A percentile compares a stretch with the other conserved stretches of the same genome.
Evolutionary conservation across 164 flowering plant genomes (phyloP).

Genomic region (Annona squamosa): DNA sequence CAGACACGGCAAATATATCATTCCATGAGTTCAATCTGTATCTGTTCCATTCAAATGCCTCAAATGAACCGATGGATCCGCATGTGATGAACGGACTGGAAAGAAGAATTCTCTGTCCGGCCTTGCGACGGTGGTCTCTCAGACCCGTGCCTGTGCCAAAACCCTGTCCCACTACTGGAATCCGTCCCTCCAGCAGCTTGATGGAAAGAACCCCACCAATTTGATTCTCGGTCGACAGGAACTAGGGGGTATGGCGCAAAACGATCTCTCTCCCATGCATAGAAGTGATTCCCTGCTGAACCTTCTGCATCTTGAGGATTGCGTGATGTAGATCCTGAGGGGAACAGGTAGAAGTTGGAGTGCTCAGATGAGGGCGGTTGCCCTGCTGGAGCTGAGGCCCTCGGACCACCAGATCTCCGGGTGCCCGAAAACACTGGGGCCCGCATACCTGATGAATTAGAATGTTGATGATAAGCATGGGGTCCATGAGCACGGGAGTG

Average conservation of each 20-base stretch:
- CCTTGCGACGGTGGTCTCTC: slow-evolving; percentile 68
- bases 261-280: slow-evolving; percentile 76
- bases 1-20: slow-evolving; percentile 25
- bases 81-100: slow-evolving; percentile 15
- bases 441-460: slow-evolving; percentile 2
- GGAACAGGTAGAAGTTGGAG: slow-evolving; percentile 46
- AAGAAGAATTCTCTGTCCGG: slow-evolving; percentile 37
- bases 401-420: slow-evolving; percentile 19
- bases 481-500: slow-evolving; percentile 67
- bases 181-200: slow-evolving; percentile 46
- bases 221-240: slow-evolving; percentile 57
- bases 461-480: slow-evolving; percentile 51
- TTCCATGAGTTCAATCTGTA: slow-evolving; percentile 20
- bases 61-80: slow-evolving; percentile 26
- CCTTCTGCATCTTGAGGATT: slow-evolving; percentile 58
- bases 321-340: slow-evolving; percentile 50
- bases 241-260: slow-evolving; percentile 45
- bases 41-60: slow-evolving; percentile 17
- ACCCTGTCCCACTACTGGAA: slow-evolving; percentile 25
- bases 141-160: slow-evolving; percentile 68
- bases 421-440: not conserved
- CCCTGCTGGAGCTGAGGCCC: slow-evolving; percentile 33
- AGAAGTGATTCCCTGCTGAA: slow-evolving; percentile 35
- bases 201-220: slow-evolving; percentile 56
- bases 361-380: slow-evolving; percentile 56